A percentile compares a stretch with the other conserved stretches of the same genome.
phyloP scores from a whole-genome alignment of 2,329 filamentous ascomycete species.

The Calonectria hawksworthii region DNA sequence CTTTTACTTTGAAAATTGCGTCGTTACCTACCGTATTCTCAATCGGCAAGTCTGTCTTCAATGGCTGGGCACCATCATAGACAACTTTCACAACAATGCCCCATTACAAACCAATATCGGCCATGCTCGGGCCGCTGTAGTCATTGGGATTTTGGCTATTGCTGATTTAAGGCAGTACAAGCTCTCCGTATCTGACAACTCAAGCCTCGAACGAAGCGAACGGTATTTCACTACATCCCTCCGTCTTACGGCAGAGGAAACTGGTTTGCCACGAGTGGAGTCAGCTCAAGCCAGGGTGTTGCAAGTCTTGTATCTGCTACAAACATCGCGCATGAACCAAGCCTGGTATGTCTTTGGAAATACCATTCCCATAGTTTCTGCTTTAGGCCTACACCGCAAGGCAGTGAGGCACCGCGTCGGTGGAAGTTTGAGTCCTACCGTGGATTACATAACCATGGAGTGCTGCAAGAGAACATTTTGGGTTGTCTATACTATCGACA shows the following conservation, averaged over 20 bases:
- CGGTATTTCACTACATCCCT: slow-evolving; percentile 42
- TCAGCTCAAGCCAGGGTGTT: slow-evolving; percentile 38
- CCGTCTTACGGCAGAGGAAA: slow-evolving; percentile 40
- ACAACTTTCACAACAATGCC: slow-evolving; percentile 52
- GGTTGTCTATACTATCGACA: slow-evolving; percentile 72
- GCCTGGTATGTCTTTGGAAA: slow-evolving; percentile 44
- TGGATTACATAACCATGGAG: slow-evolving; percentile 61
- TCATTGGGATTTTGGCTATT: slow-evolving; percentile 64
- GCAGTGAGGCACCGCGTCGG: slow-evolving; percentile 18
- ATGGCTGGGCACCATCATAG: slow-evolving; percentile 60
- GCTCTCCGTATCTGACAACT: slow-evolving; percentile 32
- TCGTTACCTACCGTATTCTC: slow-evolving; percentile 71
- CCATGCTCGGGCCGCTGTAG: slow-evolving; percentile 60
- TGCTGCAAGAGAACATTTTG: slow-evolving; percentile 71
- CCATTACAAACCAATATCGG: slow-evolving; percentile 56
- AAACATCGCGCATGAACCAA: slow-evolving; percentile 41
- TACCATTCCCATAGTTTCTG: slow-evolving; percentile 37
- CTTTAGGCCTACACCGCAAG: slow-evolving; percentile 38
- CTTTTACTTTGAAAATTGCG: slow-evolving; percentile 71
- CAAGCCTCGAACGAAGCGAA: slow-evolving; percentile 40
- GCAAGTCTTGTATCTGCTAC: slow-evolving; percentile 41
- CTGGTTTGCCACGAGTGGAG: slow-evolving; percentile 43
- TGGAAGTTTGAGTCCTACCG: not conserved
- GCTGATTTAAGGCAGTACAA: slow-evolving; percentile 61
- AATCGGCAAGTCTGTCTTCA: slow-evolving; percentile 64